Evolutionary conservation across 2,329 filamentous ascomycete species (phyloP), one percentile per base, ranked within the genome.

Genomic region (Stachybotrys elegans): DNA sequence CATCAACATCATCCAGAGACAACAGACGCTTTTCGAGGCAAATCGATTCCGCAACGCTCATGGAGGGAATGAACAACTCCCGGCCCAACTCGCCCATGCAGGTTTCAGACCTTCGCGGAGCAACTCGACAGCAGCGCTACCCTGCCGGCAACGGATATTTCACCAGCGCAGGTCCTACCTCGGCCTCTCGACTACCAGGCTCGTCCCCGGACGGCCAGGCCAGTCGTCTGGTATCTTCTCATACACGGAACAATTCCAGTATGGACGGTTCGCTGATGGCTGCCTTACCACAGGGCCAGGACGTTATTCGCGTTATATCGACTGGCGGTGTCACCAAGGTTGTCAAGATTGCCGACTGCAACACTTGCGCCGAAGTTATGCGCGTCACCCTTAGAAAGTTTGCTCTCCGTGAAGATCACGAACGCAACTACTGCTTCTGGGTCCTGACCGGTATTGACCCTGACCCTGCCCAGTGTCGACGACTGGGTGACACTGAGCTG

Each of bases 391-490:
- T 97, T 36, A 82, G 86, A 53, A 97, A 97, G 63, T 88, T 95
- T 51, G 83, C 84, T 32, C 76, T 95, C 22, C 87, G 90, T 19
- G 90, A 95, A 59, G 88, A 92, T 50, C 90, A 96, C 57, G 87
- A 93, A 61, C 82, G 90, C 57, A 95, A 94, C 59, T 97, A 95
- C 68, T 96, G 91, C 70, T 97, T 98, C 69, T 97, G 93, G 73
- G 85, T 95, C 1, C 74, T 97, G 46, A 84, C 88, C 52, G 92
- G 91, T 41, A 72, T 89, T 31, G 89, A 96, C 39, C 84, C 91
- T 2, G 85, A 93, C 53, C 85, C 89, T 22, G 79, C 77, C 40
- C 83, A 90, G 58, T 94, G 88, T 62, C 83, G 90, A 48, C 83
- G 88, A 40, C 74, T 97, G 31, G 84, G 84, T 25, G 93, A 98